phyloP scores from a whole-genome alignment of 2,329 filamentous ascomycete genomes.

The Pseudogymnoascus sp. region DNA sequence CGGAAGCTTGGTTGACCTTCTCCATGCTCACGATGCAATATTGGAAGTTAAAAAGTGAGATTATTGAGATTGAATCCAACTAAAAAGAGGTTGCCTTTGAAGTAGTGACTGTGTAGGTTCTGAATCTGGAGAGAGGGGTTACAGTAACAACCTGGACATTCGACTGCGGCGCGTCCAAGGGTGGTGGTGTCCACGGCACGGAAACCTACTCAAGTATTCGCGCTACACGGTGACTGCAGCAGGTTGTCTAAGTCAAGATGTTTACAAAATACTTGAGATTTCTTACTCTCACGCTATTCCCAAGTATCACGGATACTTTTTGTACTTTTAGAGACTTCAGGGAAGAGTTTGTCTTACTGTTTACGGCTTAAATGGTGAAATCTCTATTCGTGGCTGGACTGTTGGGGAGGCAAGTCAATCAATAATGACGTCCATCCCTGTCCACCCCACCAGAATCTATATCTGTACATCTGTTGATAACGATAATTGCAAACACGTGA shows the following conservation, averaged over 20 bases:
- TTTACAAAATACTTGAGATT: constrained; percentile 2
- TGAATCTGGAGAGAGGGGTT: constrained; percentile 15
- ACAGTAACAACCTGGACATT: constrained; percentile 13
- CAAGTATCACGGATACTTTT: not conserved
- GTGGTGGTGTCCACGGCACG: constrained; percentile 4
- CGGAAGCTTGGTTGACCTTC: constrained; percentile 21
- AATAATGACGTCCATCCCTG: constrained; percentile 8
- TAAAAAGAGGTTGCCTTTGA: not conserved
- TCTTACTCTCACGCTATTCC: not conserved
- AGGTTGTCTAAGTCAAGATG: constrained; percentile 1
- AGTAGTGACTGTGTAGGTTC: not conserved
- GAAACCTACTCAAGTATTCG: constrained; percentile 3
- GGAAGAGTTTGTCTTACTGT: not conserved
- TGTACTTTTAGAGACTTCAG: not conserved
- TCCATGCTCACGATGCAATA: constrained; percentile 21
- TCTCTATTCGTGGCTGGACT: constrained; percentile 4
- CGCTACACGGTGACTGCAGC: not conserved
- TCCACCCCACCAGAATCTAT: constrained; percentile 7
- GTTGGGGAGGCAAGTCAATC: constrained; percentile 5
- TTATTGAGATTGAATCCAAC: not conserved
- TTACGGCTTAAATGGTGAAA: constrained; percentile 4
- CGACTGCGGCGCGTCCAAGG: constrained; percentile 11
- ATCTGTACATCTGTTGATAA: constrained; percentile 1
- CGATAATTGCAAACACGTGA: not conserved
- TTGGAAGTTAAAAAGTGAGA: not conserved